Base-by-base conservation (phyloP, 2,329 filamentous ascomycete species). In the Stagonosporopsis vannaccii region DNA sequence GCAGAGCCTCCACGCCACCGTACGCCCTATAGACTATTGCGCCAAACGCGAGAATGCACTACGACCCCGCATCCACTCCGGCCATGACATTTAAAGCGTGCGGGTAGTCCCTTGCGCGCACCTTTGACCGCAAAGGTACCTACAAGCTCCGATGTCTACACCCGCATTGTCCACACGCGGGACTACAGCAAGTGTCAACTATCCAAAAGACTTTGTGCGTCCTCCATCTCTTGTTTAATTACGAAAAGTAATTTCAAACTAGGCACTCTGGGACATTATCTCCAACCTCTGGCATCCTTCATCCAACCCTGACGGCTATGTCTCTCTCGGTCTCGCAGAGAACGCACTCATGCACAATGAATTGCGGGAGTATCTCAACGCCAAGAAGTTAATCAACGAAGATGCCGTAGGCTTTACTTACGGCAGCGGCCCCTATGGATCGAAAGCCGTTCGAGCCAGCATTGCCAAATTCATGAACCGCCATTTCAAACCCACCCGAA, bases 321-420 rank as follows among this genome's bases (percentile, higher is more conserved):
- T 84, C 28, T 83, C 78, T 54, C 74, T 85, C 0, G 82, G 82
- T 1, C 73, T 84, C 1, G 82, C 83, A 6, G 83, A 85, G 65
- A 84, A 85, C 62, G 68, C 71, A 0, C 75, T 85, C 37, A 83
- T 84, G 81, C 82, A 84, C 51, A 63, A 76, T 17, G 63, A 73
- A 3, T 73, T 84, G 3, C 66, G 76, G 2, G 62, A 77, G 19
- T 80, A 79, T 54, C 71, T 79, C 26, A 78, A 81, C 61, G 60
- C 63, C 2, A 77, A 78, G 40, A 61, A 79, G 6, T 63, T 75
- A 15, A 22, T 60, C 1, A 58, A 60, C 33, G 6, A 39, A 2
- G 28, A 53, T 9, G 56, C 49, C 13, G 50, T 43, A 35, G 47
- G 46, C 26, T 60, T 81, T 11, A 80, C 78, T 0, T 81, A 81